These are phyloP conservation scores for Mycena floridula DNA, from an alignment of 768 basidiomycete genomes.

Conservation along the genomic window DNA sequence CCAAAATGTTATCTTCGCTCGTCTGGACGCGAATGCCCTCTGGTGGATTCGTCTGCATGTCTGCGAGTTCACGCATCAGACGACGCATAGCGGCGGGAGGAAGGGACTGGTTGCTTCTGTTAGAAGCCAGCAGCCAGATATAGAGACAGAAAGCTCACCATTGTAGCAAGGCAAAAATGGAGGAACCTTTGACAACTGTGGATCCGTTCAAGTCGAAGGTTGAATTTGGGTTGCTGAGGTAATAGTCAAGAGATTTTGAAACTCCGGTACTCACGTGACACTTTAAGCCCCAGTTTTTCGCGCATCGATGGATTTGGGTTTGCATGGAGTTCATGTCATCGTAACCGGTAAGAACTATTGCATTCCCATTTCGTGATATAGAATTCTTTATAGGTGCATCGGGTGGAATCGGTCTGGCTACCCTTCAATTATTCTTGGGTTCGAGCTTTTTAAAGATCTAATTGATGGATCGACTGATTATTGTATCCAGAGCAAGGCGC, in stretches of 20 bases:
- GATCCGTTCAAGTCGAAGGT: too few relatives aligned
- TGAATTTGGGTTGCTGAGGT: too few relatives aligned
- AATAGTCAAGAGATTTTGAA: too few relatives aligned
- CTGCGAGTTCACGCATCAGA: constrained; percentile 79
- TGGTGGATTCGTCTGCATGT: constrained; percentile 76
- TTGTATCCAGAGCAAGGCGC: constrained; percentile 56
- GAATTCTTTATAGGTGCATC: constrained; percentile 48
- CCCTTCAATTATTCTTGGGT: constrained; percentile 53
- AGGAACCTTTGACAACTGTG: too few relatives aligned
- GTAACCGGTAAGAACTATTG: constrained; percentile 46
- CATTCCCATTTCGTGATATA: background rate
- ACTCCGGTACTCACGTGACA: too few relatives aligned
- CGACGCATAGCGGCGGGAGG: constrained; percentile 67
- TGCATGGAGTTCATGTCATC: constrained; percentile 58
- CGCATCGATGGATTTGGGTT: constrained; percentile 48
- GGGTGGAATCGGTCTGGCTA: constrained; percentile 69
- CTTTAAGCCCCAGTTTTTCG: too few relatives aligned
- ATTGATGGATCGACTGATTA: constrained; percentile 1
- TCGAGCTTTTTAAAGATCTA: constrained; percentile 9
- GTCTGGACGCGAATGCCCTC: constrained; percentile 90
- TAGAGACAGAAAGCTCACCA: too few relatives aligned
- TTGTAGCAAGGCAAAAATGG: too few relatives aligned
- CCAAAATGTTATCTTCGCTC: constrained; percentile 83
- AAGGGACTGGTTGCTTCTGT: constrained; percentile 31
- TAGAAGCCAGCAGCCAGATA: too few relatives aligned